phyloP scores from a whole-genome alignment of 2,329 filamentous ascomycete genomes.

The Talaromyces sp. region DNA sequence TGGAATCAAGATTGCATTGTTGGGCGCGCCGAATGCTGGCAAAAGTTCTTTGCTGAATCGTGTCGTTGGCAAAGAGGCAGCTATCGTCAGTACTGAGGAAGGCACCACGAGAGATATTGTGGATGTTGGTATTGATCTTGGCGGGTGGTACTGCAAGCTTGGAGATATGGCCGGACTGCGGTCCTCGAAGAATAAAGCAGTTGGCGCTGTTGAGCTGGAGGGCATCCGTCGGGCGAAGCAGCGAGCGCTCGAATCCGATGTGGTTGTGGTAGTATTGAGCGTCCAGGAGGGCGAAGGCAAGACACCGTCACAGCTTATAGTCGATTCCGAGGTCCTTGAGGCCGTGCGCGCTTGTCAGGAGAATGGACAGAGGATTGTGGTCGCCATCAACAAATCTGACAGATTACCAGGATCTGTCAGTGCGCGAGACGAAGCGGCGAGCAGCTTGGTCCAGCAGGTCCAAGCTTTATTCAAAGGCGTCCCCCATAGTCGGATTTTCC shows the following conservation, averaged over 20 bases:
- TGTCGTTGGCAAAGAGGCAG: conserved; percentile 85
- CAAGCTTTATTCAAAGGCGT: conserved; percentile 43
- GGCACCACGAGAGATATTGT: conserved; percentile 93
- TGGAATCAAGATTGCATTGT: conserved; percentile 78
- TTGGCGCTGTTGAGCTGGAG: conserved; percentile 79
- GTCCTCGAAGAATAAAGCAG: conserved; percentile 37
- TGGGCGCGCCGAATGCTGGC: conserved; percentile 89
- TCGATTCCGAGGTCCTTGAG: conserved; percentile 56
- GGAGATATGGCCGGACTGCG: conserved; percentile 91
- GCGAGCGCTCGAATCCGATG: conserved; percentile 76
- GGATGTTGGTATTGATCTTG: conserved; percentile 83
- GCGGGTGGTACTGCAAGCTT: conserved; percentile 87
- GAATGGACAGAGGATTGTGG: conserved; percentile 52
- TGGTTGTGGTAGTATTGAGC: conserved; percentile 77
- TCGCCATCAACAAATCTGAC: conserved; percentile 61
- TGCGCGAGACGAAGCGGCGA: conserved; percentile 17
- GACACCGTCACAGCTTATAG: conserved; percentile 29
- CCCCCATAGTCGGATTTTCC: conserved; percentile 48
- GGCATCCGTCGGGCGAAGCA: conserved; percentile 83
- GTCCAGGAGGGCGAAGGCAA: conserved; percentile 53
- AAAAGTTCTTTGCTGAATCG: conserved; percentile 92
- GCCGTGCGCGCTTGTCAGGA: conserved; percentile 51
- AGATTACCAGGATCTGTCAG: conserved; percentile 31
- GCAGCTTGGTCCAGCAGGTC: conserved; percentile 37
- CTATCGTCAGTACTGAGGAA: conserved; percentile 88